A percentile compares a stretch with the other conserved stretches of the same genome.
phyloP scores from a whole-genome alignment of 2,329 filamentous ascomycete species.

The Ophiosphaerella herpotricha region DNA sequence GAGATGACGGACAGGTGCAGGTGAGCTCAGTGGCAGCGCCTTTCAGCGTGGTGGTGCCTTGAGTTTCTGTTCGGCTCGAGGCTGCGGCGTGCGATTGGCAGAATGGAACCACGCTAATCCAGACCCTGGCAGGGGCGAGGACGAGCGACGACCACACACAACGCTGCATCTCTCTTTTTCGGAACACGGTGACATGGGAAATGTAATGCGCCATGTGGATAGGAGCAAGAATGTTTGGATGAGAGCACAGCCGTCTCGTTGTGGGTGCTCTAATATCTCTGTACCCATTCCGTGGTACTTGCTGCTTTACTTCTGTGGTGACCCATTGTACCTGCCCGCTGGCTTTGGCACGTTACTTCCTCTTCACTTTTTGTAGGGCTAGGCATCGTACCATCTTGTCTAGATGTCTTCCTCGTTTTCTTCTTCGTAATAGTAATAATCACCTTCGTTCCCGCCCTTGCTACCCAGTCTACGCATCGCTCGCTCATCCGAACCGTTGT shows the following conservation, averaged over 20 bases:
- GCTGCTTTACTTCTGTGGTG: conserved; percentile 8
- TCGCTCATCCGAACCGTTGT: background rate
- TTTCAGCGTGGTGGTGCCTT: conserved; percentile 17
- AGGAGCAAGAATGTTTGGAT: conserved; percentile 5
- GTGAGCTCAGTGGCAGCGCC: conserved; percentile 26
- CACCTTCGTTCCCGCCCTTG: conserved; percentile 1
- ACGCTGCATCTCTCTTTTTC: conserved; percentile 28
- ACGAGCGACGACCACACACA: conserved; percentile 36
- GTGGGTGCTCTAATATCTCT: conserved; percentile 16
- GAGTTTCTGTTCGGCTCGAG: conserved; percentile 13
- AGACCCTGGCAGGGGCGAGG: conserved; percentile 23
- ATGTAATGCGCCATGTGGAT: conserved; percentile 27
- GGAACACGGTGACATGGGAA: conserved; percentile 20
- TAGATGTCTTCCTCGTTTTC: conserved; percentile 6
- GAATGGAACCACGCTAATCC: conserved; percentile 19
- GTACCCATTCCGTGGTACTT: conserved; percentile 17
- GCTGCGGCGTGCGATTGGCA: conserved; percentile 29
- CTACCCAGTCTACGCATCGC: conserved; percentile 2
- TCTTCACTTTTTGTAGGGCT: conserved; percentile 4
- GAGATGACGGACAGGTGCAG: conserved; percentile 37
- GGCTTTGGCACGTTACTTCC: conserved; percentile 13
- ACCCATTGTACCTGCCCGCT: conserved; percentile 26
- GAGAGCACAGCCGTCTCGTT: conserved; percentile 11
- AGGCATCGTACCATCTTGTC: conserved; percentile 10
- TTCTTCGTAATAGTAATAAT: conserved; percentile 15